Percentiles rank a stretch among this genome's conserved stretches.
These are phyloP conservation scores for Dactylis glomerata DNA, from an alignment of 176 grass and related monocot genomes.

Conservation along the genomic window DNA sequence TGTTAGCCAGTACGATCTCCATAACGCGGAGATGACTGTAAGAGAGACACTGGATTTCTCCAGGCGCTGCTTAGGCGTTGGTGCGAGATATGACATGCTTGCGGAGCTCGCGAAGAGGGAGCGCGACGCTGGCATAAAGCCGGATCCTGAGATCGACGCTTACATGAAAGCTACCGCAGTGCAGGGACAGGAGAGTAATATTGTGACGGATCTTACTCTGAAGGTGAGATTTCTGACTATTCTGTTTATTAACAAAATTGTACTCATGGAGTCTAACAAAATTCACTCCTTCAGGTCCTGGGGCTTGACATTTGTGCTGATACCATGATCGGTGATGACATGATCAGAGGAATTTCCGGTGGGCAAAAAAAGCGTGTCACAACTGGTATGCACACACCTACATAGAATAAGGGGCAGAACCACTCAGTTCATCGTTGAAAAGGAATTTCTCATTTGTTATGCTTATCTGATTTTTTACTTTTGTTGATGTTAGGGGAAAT, in stretches of 20 bases:
- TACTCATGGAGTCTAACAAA: slow-evolving; percentile 11
- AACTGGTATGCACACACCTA: slow-evolving; percentile 45
- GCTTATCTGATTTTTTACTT: neutral
- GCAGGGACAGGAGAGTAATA: slow-evolving; percentile 44
- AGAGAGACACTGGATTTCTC: slow-evolving; percentile 75
- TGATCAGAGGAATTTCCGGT: slow-evolving; percentile 80
- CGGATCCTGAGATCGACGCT: slow-evolving; percentile 65
- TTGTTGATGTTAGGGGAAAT: slow-evolving; percentile 49
- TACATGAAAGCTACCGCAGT: slow-evolving; percentile 76
- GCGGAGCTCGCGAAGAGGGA: slow-evolving; percentile 51
- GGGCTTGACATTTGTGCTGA: slow-evolving; percentile 72
- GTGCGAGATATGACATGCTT: slow-evolving; percentile 66
- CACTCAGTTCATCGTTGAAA: neutral
- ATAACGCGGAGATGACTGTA: slow-evolving; percentile 74
- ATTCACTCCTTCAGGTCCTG: slow-evolving; percentile 33
- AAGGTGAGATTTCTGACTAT: slow-evolving; percentile 41
- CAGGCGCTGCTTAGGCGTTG: slow-evolving; percentile 55
- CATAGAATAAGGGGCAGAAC: neutral
- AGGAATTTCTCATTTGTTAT: neutral
- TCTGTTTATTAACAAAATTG: neutral
- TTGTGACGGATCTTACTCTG: slow-evolving; percentile 51
- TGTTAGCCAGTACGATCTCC: slow-evolving; percentile 67
- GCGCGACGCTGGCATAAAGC: slow-evolving; percentile 58
- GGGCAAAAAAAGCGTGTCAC: slow-evolving; percentile 73
- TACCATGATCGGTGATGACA: slow-evolving; percentile 60